Percentiles rank a stretch among this genome's conserved stretches.
These are phyloP conservation scores for Sporothrix sp. DNA, from an alignment of 2,329 filamentous ascomycete species.

Conservation along the genomic window DNA sequence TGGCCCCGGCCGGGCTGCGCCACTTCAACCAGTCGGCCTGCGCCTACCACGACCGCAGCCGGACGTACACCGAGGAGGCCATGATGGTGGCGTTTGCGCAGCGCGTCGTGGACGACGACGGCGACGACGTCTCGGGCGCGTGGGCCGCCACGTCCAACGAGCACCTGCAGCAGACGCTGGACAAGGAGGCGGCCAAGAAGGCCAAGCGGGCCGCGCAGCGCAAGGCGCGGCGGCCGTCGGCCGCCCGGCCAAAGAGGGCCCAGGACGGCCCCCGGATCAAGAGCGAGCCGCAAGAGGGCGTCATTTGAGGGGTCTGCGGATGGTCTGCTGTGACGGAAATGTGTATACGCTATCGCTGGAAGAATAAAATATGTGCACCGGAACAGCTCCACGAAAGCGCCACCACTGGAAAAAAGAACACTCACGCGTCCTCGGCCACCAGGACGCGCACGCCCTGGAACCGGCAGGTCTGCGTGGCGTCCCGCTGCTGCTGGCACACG, in stretches of 20 bases:
- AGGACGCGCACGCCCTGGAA: conserved; percentile 11
- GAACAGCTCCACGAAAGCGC: no score
- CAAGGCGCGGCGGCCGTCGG: no score
- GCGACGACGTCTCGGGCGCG: not conserved
- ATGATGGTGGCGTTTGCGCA: conserved; percentile 12
- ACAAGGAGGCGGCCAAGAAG: not conserved
- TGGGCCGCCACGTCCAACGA: conserved; percentile 13
- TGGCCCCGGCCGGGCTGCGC: not conserved
- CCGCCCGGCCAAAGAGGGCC: not conserved
- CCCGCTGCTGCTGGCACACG: conserved; percentile 24
- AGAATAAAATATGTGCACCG: no score
- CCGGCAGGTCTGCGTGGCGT: not conserved
- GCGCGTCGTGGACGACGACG: conserved; percentile 8
- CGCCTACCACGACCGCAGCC: not conserved
- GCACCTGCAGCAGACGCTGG: not conserved
- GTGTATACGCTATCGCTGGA: no score
- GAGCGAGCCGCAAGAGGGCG: no score
- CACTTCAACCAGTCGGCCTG: conserved; percentile 7
- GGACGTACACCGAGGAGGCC: conserved; percentile 1
- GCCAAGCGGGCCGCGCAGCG: not conserved
- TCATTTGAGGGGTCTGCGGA: no score
- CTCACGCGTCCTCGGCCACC: conserved; percentile 1
- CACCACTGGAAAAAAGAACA: no score
- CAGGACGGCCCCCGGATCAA: no score
- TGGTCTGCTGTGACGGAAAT: no score